phyloP scores from a whole-genome alignment of 78 protist species.

The Dictyostelium discoideum region dicty_2.7 NC_007088.5:3476501-3477000 shows the following conservation, averaged over 20 bases:
- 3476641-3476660: neutral
- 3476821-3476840: neutral
- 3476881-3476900: slow-evolving; percentile 71
- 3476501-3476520: slow-evolving; percentile 19
- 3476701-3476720: neutral
- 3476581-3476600: neutral
- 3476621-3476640: slow-evolving; percentile 22
- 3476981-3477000: slow-evolving; percentile 4
- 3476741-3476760: slow-evolving; percentile 3
- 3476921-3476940: slow-evolving; percentile 43
- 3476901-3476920: slow-evolving; percentile 39
- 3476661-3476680: slow-evolving; percentile 22
- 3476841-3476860: too few relatives aligned
- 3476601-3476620: slow-evolving; percentile 27
- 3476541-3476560: neutral
- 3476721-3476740: neutral
- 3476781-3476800: too few relatives aligned
- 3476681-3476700: neutral
- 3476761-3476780: neutral
- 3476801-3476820: neutral
- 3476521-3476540: neutral
- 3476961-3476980: neutral
- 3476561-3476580: neutral
- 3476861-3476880: slow-evolving; percentile 18
- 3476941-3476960: slow-evolving; percentile 24